Base-by-base conservation (phyloP, 176 grass and related monocot genomes). In the Paspalum notatum region DNA sequence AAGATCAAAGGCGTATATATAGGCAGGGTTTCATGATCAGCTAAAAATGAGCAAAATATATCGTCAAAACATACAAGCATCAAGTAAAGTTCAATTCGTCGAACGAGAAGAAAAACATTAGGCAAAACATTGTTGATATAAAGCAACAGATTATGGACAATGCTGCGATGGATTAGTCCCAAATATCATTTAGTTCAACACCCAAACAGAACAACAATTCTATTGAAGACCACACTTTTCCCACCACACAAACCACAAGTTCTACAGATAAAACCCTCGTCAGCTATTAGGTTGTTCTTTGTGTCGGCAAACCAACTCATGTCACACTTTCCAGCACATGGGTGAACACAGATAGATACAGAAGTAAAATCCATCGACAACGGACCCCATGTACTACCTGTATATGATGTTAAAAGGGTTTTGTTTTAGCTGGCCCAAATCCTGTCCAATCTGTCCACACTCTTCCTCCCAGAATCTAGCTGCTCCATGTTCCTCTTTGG, bases 361-460 rank as follows among this genome's bases (percentile, higher is more conserved):
- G 62, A 80, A 37, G 70, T 75, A 82, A 80, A 82, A 75, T 16
- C 38, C 67, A 25, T 77, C 80, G 66, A 79, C 82, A 85, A 24
- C 54, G 80, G 68, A 22, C 51, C 64, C 57, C 83, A 83, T 89
- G 75, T 86, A 83, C 72, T 61, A 64, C 63, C 54, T 92, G 77
- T 89, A 92, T 85, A 73, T 62, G 61, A 76, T 66, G 58, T 50
- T 62, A 75, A 80, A 68, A 75, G 50, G 40, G 32, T 32, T 5
- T 78, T 57, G 2, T 49, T 75, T 89, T 76, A 92, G 49, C 93
- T 71, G 32, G 94, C 94, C 91, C 94, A 93, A 80, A 97, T 83
- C 80, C 94, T 86, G 57, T 97, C 94, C 84, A 97, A 80, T 82
- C 94, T 86, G 72, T 97, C 94, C 17, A 97, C 78, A 22, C 91